Base-by-base conservation (phyloP, 2,329 filamentous ascomycete genomes). In the Sporothrix brasiliensis region DNA sequence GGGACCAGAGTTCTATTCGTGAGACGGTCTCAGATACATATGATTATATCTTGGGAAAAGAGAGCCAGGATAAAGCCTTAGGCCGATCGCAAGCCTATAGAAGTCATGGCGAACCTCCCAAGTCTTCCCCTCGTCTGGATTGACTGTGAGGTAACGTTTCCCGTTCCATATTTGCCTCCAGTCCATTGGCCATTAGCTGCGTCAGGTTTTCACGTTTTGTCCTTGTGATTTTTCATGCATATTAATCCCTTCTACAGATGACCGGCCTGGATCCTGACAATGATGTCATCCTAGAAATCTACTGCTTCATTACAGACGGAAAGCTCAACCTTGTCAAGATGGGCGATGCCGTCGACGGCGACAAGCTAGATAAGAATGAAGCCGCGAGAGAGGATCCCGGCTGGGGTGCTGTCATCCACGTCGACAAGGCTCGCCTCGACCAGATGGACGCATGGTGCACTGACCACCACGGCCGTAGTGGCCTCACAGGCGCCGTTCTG, bases 361-460 rank as follows among this genome's bases (percentile, higher is more conserved):
- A 14, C 52, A 19, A 2, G 19, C n/a, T 41, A 7, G 24, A 44
- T 50, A 16, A 30, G 5, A 21, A 53, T 14, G 61, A 56, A 3
- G 86, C 92, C 70, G 79, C 96, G 47, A 81, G 97, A 34, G 93
- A 97, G 72, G 82, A 88, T 30, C 79, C 85, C 44, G 94, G 94
- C 74, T 97, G 91, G 84, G 92, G 96, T 77, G 87, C 87, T 39
- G 84, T 94, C 60, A 86, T 99, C 71, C 90, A 94, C 78, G 92
- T 92, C 76, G 84, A 88, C 0, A 84, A 89, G 76, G 83, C 87
- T 69, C 86, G 88, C 54, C 88, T 98, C 75, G 89, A 90, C 76
- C 80, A 83, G 76, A 98, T 99, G 88, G 92, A 91, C 75, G 89
- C 90, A 67, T 99, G 95, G 95, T 98, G 95, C 80, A 91, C 87